Base-by-base conservation (phyloP, 2,329 filamentous ascomycete genomes). In the Phyllosticta citribraziliensis region DNA sequence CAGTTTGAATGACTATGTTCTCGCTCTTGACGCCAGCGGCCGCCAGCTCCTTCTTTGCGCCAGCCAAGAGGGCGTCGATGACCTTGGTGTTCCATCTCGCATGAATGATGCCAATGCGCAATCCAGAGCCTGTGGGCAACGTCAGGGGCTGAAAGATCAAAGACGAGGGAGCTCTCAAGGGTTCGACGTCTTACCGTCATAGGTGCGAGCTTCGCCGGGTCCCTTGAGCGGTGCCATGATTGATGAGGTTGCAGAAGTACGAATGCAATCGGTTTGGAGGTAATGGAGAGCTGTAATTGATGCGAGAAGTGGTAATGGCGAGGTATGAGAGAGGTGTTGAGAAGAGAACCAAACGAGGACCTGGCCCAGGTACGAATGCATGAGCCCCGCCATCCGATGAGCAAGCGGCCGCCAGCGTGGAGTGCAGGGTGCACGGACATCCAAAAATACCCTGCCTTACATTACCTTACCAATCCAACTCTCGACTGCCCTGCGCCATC, bases 61-160 rank as follows among this genome's bases (percentile, higher is more conserved):
- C 94, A 58, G 83, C 80, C 64, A 99, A 82, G 62, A 99, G 85
- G 58, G 91, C 86, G 63, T 89, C 86, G 75, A 97, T 96, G 73
- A 99, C 90, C 66, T 82, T 83, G 66, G 82, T 82, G 79, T 99
- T 99, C 94, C 94, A 99, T 70, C 94, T 87, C 63, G 93, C 93
- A 78, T 97, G 94, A 63, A 99, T 84, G 72, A 99, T 97, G 72
- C 89, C 93, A 72, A 99, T 87, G 72, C 94, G 90, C 65, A 99
- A 84, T 70, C 79, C 80, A 10, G 76, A 77, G 66, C 79, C 78
- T 80, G 57, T 92, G 97, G 84, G 97, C 94, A 68, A 97, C 94
- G 94, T 99, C 55, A 61, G 59, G 17, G 14, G 40, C 14, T 22
- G 25, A 12, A 5, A 12, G 8, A 22, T 14, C 14, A 14, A 58